phyloP scores from a whole-genome alignment of 108 stramenopile genomes.

The Cylindrotheca fusiformis region DNA sequence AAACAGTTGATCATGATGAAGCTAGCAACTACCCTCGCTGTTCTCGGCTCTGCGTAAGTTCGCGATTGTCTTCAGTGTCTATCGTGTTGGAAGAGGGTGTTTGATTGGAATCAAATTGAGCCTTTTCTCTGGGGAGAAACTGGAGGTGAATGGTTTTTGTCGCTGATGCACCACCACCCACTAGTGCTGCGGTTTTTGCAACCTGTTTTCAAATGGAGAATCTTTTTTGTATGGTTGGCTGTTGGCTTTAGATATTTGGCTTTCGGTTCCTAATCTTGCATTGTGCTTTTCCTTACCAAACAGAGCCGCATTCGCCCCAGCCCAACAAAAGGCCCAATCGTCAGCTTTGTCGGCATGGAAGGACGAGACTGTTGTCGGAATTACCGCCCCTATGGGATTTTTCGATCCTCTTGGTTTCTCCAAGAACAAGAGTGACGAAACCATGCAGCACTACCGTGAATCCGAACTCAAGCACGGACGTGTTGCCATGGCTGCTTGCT shows the following conservation, averaged over 20 bases:
- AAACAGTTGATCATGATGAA: constrained; percentile 40
- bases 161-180: too few relatives aligned
- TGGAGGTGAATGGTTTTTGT: too few relatives aligned
- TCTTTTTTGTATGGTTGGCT: neutral
- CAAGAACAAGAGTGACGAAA: constrained; percentile 67
- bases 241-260: neutral
- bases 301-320: constrained; percentile 81
- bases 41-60: constrained; percentile 59
- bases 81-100: too few relatives aligned
- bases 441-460: constrained; percentile 89
- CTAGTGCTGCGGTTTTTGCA: too few relatives aligned
- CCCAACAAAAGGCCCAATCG: constrained; percentile 31
- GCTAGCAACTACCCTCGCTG: constrained; percentile 35
- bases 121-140: too few relatives aligned
- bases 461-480: constrained; percentile 96
- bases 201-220: neutral
- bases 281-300: neutral
- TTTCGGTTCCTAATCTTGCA: neutral
- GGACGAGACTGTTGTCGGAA: constrained; percentile 70
- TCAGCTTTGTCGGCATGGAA: constrained; percentile 62
- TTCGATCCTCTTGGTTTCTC: constrained; percentile 90
- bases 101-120: too few relatives aligned
- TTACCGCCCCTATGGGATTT: constrained; percentile 83
- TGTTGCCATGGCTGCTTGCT: constrained; percentile 95
- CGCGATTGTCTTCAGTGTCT: too few relatives aligned